These are phyloP conservation scores for Penicillium antarcticum DNA, from an alignment of 495 filamentous ascomycete genomes.

Conservation along the genomic window DNA sequence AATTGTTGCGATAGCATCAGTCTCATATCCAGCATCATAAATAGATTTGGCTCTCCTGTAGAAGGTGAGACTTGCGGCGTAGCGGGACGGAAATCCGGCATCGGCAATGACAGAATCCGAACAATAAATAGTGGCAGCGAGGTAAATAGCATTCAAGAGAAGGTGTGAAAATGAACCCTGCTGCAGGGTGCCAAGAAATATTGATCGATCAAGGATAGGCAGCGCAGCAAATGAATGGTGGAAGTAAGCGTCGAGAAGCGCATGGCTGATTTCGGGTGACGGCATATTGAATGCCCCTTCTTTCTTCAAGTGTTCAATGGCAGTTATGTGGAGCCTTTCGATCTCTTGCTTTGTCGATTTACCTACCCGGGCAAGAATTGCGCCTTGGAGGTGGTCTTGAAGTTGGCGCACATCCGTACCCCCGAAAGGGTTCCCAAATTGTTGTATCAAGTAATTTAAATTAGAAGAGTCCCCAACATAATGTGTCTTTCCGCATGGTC, in stretches of 20 bases:
- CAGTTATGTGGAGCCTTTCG: background rate
- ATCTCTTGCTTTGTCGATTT: slow-evolving; percentile 2
- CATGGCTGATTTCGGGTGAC: slow-evolving; percentile 1
- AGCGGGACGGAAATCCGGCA: slow-evolving; percentile 22
- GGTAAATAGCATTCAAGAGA: slow-evolving; percentile 14
- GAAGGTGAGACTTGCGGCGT: slow-evolving; percentile 19
- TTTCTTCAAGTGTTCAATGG: background rate
- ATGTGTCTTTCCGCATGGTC: slow-evolving; percentile 5
- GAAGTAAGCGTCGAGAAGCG: slow-evolving; percentile 11
- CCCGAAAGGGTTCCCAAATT: slow-evolving; percentile 15
- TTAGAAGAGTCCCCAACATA: slow-evolving; percentile 16
- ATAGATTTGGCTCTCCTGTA: slow-evolving; percentile 21
- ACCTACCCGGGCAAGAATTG: slow-evolving; percentile 6
- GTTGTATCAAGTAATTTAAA: slow-evolving; percentile 14
- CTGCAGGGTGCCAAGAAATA: slow-evolving; percentile 2
- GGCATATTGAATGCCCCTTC: slow-evolving; percentile 14
- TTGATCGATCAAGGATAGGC: slow-evolving; percentile 10
- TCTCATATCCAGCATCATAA: slow-evolving; percentile 25
- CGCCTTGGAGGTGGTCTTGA: slow-evolving; percentile 12
- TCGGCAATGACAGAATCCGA: slow-evolving; percentile 9
- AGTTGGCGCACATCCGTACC: slow-evolving; percentile 5
- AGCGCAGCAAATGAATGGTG: slow-evolving; percentile 7
- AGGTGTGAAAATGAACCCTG: slow-evolving; percentile 5
- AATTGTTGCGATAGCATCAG: slow-evolving; percentile 17
- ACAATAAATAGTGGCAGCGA: slow-evolving; percentile 13